Evolutionary conservation across 2,329 filamentous ascomycete genomes (phyloP).

Genomic region (Calonectria henricotiae): DNA sequence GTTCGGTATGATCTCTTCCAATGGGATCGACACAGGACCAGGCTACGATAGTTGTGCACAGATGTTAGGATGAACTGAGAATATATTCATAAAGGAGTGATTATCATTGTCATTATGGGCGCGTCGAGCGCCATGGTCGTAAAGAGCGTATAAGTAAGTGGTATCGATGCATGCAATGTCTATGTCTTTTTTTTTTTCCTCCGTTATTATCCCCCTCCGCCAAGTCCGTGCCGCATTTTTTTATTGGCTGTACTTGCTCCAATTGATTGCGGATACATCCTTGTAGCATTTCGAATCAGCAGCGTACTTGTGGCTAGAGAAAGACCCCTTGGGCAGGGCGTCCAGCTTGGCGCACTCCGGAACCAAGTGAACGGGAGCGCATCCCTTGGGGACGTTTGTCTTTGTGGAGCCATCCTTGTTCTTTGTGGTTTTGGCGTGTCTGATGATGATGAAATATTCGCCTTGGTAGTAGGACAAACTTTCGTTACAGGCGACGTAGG

Average conservation of each 20-base stretch:
- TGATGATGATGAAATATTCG: constrained; percentile 59
- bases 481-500: constrained; percentile 63
- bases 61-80: background rate
- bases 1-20: background rate
- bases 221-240: background rate
- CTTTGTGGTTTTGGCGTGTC: constrained; percentile 56
- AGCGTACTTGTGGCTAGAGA: constrained; percentile 61
- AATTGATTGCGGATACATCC: constrained; percentile 56
- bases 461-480: constrained; percentile 61
- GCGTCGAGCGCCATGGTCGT: constrained; percentile 13
- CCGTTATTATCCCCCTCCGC: background rate
- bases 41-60: background rate
- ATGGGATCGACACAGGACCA: background rate
- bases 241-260: constrained; percentile 46
- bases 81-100: constrained; percentile 1
- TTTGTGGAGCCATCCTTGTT: constrained; percentile 31
- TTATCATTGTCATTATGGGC: constrained; percentile 28
- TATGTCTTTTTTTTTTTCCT: constrained; percentile 1
- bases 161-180: constrained; percentile 24
- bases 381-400: constrained; percentile 54
- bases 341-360: constrained; percentile 62
- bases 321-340: constrained; percentile 56
- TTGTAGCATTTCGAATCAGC: constrained; percentile 60
- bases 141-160: constrained; percentile 28
- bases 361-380: constrained; percentile 62